phyloP scores from a whole-genome alignment of 2,329 filamentous ascomycete genomes.

The Karstenula rhodostoma region DNA sequence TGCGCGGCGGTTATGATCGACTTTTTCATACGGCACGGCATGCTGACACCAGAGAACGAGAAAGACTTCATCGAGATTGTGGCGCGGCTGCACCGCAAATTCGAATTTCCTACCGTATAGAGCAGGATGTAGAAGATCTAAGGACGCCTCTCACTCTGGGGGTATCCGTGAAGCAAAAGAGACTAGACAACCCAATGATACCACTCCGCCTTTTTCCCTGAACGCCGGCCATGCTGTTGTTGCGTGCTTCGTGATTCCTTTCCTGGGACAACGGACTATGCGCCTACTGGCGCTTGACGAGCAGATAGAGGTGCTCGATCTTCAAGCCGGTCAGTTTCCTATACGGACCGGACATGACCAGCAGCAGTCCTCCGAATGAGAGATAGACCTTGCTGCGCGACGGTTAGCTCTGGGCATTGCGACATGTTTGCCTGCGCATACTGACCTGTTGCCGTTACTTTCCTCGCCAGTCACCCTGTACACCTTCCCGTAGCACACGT shows the following conservation, averaged over 20 bases:
- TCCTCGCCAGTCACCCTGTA: conserved; percentile 88
- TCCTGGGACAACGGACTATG: neutral
- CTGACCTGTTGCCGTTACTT: conserved; percentile 75
- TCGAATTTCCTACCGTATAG: conserved; percentile 73
- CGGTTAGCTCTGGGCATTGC: conserved; percentile 32
- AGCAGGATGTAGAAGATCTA: conserved; percentile 16
- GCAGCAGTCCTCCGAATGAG: conserved; percentile 89
- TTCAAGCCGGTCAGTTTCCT: conserved; percentile 92
- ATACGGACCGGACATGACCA: conserved; percentile 91
- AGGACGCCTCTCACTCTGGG: conserved; percentile 29
- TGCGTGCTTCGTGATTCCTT: conserved; percentile 5
- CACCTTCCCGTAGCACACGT: conserved; percentile 88
- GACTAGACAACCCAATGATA: conserved; percentile 39
- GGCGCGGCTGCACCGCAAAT: conserved; percentile 75
- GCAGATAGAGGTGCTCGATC: conserved; percentile 92
- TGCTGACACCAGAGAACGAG: conserved; percentile 82
- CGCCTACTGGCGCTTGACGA: conserved; percentile 80
- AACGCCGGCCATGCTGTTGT: conserved; percentile 45
- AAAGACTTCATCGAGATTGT: conserved; percentile 78
- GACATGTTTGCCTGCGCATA: conserved; percentile 7
- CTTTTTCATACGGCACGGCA: conserved; percentile 86
- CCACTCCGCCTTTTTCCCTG: conserved; percentile 29
- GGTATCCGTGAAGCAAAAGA: conserved; percentile 44
- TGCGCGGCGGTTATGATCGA: conserved; percentile 85
- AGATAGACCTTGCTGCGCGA: conserved; percentile 82